Evolutionary conservation across 2,329 filamentous ascomycete species (phyloP).

Genomic region (Curvularia lunata): DNA sequence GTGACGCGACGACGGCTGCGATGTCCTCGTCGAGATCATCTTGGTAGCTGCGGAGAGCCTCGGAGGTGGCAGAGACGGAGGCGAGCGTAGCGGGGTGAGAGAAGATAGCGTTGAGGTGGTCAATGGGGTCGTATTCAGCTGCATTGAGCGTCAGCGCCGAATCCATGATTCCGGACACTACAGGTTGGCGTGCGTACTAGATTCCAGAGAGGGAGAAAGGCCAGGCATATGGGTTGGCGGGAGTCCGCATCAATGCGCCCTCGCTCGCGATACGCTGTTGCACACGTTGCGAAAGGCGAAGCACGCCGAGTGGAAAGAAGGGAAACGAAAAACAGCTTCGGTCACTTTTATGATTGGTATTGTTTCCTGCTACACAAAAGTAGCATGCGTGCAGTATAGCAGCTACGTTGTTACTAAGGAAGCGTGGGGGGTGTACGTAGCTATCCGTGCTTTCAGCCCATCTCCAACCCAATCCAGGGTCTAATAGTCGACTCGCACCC

Average conservation of each 20-base stretch:
- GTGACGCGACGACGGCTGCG: conserved; percentile 70
- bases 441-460: conserved; percentile 9
- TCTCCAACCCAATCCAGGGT: conserved; percentile 14
- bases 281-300: conserved; percentile 4
- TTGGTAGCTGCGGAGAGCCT: conserved; percentile 75
- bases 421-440: conserved; percentile 12
- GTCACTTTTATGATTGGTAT: neutral
- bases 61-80: conserved; percentile 76
- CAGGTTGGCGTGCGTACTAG: conserved; percentile 38
- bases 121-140: conserved; percentile 90
- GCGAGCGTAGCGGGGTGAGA: conserved; percentile 84
- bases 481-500: conserved; percentile 8
- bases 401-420: conserved; percentile 11
- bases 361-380: neutral
- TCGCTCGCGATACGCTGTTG: conserved; percentile 36
- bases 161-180: conserved; percentile 18
- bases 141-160: conserved; percentile 32
- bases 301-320: neutral
- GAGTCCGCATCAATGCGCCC: conserved; percentile 46
- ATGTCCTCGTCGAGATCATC: conserved; percentile 84
- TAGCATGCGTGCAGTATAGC: conserved; percentile 10
- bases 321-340: neutral
- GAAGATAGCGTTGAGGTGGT: conserved; percentile 93
- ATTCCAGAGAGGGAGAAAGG: conserved; percentile 47
- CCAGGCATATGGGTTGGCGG: conserved; percentile 46